These are phyloP conservation scores for Ceratobasidium sp. DNA, from an alignment of 1,284 basidiomycete genomes.

Conservation along the genomic window DNA sequence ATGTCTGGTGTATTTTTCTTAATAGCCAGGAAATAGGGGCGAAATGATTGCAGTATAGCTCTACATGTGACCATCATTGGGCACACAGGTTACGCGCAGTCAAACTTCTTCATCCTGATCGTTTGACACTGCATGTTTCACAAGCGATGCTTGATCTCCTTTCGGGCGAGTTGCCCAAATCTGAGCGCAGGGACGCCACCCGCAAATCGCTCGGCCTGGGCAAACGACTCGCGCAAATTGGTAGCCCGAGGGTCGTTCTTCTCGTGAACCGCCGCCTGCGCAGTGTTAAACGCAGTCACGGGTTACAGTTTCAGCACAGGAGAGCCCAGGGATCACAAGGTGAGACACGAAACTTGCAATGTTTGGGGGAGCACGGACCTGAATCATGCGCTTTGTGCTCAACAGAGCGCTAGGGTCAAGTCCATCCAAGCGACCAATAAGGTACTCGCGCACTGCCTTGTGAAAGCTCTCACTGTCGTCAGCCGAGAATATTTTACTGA, in stretches of 20 bases:
- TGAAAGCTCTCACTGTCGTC: constrained; percentile 64
- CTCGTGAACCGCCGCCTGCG: constrained; percentile 61
- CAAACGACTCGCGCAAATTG: constrained; percentile 72
- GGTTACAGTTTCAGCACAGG: not conserved
- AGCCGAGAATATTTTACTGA: constrained; percentile 65
- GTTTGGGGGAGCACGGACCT: constrained; percentile 17
- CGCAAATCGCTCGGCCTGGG: constrained; percentile 67
- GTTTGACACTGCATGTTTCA: constrained; percentile 47
- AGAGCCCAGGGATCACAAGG: not conserved
- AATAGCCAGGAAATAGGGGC: too few relatives aligned
- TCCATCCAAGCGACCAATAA: constrained; percentile 62
- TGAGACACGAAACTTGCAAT: constrained; percentile 15
- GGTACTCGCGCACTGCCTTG: constrained; percentile 56
- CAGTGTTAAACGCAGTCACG: not conserved
- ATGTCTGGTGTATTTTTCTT: too few relatives aligned
- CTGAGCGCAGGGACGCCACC: constrained; percentile 62
- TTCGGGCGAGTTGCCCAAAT: constrained; percentile 65
- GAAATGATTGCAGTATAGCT: too few relatives aligned
- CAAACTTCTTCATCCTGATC: not conserved
- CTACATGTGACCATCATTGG: not conserved
- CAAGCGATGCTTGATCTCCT: constrained; percentile 70
- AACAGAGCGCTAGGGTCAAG: constrained; percentile 64
- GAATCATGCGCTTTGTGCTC: constrained; percentile 61
- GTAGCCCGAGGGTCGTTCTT: constrained; percentile 69
- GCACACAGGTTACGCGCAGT: constrained; percentile 22